Conservation (phyloP, 2,329 filamentous ascomycete genomes). For the Sphaerulina populicola region DNA sequence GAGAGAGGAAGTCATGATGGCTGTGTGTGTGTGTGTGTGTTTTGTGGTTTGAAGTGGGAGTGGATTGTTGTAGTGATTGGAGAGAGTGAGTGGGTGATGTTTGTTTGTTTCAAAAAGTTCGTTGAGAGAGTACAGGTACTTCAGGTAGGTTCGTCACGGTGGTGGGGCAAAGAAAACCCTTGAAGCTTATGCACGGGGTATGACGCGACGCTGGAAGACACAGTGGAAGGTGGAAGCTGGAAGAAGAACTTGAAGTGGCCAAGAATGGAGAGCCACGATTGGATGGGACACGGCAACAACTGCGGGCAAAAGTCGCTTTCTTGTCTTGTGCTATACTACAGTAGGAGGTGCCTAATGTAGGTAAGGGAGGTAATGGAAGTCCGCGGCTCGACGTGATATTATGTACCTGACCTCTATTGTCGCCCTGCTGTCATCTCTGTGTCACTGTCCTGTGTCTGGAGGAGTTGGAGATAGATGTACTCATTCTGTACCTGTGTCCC, state of each 20-base stretch:
- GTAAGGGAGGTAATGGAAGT: neutral
- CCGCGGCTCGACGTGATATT: neutral
- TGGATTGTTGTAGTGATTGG: neutral
- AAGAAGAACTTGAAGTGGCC: too few relatives aligned
- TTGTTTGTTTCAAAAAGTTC: neutral
- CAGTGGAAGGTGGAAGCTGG: too few relatives aligned
- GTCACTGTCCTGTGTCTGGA: neutral
- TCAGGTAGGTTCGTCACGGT: neutral
- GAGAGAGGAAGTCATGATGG: slow-evolving; percentile 72
- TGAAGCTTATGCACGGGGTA: neutral
- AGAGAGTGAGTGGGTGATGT: neutral
- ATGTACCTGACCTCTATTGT: neutral
- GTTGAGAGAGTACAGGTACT: neutral
- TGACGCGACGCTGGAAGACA: neutral
- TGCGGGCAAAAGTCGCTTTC: neutral
- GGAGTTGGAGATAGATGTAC: neutral
- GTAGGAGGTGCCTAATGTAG: too few relatives aligned
- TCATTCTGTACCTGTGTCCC: neutral
- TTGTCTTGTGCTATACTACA: too few relatives aligned
- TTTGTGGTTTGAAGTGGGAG: neutral
- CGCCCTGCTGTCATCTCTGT: neutral
- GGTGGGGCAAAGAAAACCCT: neutral
- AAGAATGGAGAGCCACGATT: too few relatives aligned
- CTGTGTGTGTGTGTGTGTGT: slow-evolving; percentile 6
- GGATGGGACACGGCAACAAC: neutral